Percentiles rank a stretch among this genome's conserved stretches.
phyloP scores from a whole-genome alignment of 2,329 filamentous ascomycete genomes.

The Zymoseptoria crescenta region DNA sequence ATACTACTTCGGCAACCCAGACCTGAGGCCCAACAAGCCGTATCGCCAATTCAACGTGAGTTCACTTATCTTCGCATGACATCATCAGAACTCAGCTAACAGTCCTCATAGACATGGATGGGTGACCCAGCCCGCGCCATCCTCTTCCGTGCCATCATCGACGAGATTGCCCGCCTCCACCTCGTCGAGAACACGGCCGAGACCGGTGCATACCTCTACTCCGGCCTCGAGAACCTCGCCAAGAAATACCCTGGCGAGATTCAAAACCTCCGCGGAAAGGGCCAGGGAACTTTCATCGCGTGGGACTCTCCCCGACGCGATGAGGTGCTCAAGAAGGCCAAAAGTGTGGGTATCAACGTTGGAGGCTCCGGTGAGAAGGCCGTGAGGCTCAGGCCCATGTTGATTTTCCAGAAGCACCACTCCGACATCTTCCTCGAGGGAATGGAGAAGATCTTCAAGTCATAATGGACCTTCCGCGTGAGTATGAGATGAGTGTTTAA shows the following conservation, averaged over 20 bases:
- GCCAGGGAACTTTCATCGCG: constrained; percentile 84
- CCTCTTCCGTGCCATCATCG: constrained; percentile 77
- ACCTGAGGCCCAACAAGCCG: constrained; percentile 78
- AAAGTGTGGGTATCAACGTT: constrained; percentile 76
- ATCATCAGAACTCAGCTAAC: constrained; percentile 3
- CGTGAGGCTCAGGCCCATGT: constrained; percentile 77
- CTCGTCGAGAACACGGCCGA: constrained; percentile 72
- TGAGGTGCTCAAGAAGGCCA: constrained; percentile 69
- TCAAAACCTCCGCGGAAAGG: constrained; percentile 76
- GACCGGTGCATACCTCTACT: constrained; percentile 72
- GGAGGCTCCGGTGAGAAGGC: constrained; percentile 70
- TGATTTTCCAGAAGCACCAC: constrained; percentile 87
- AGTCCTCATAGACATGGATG: constrained; percentile 56
- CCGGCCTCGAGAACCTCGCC: constrained; percentile 59
- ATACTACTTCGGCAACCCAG: constrained; percentile 79
- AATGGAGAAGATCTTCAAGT: constrained; percentile 29
- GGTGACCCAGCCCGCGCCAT: constrained; percentile 79
- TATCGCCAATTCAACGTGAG: constrained; percentile 81
- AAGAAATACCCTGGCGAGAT: constrained; percentile 68
- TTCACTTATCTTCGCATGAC: neutral
- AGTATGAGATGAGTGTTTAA: no score
- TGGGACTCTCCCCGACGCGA: constrained; percentile 79
- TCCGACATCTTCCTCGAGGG: constrained; percentile 68
- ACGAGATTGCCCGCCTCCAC: constrained; percentile 67
- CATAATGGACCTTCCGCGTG: no score